These are phyloP conservation scores for Mycothermus thermophilus DNA, from an alignment of 495 filamentous ascomycete genomes.

Conservation along the genomic window DNA sequence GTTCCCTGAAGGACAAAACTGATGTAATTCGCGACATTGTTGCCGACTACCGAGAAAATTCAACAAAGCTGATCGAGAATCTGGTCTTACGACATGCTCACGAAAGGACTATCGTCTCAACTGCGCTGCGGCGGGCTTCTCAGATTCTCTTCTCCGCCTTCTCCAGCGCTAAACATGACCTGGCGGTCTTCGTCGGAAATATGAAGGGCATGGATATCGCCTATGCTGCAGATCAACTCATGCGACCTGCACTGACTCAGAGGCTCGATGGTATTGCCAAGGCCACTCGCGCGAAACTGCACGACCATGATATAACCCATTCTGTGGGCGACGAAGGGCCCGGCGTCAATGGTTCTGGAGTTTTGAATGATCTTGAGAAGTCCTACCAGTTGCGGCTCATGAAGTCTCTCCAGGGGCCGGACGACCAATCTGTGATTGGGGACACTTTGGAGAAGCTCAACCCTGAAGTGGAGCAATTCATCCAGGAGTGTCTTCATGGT, in stretches of 20 bases:
- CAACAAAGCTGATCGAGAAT: slow-evolving; percentile 5
- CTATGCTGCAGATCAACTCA: background rate
- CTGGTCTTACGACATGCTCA: slow-evolving; percentile 6
- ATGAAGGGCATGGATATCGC: slow-evolving; percentile 3
- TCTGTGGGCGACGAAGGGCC: background rate
- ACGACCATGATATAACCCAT: too few relatives aligned
- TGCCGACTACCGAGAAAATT: slow-evolving; percentile 11
- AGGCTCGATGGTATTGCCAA: slow-evolving; percentile 1
- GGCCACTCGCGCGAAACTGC: too few relatives aligned
- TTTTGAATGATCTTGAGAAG: background rate
- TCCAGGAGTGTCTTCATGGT: slow-evolving; percentile 1
- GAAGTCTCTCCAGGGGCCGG: background rate
- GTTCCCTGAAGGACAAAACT: slow-evolving; percentile 13
- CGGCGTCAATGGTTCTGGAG: background rate
- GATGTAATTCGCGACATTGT: slow-evolving; percentile 9
- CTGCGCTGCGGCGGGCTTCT: slow-evolving; percentile 1
- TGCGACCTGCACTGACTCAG: background rate
- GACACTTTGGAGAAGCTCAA: background rate
- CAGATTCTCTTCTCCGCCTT: slow-evolving; percentile 1
- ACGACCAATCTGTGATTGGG: background rate
- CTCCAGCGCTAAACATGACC: slow-evolving; percentile 1
- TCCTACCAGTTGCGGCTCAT: background rate
- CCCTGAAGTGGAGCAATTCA: slow-evolving; percentile 4
- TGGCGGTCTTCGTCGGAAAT: background rate
- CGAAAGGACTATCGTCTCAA: background rate